Conservation (phyloP, 2,329 filamentous ascomycete genomes). For the Dendryphion nanum region DNA sequence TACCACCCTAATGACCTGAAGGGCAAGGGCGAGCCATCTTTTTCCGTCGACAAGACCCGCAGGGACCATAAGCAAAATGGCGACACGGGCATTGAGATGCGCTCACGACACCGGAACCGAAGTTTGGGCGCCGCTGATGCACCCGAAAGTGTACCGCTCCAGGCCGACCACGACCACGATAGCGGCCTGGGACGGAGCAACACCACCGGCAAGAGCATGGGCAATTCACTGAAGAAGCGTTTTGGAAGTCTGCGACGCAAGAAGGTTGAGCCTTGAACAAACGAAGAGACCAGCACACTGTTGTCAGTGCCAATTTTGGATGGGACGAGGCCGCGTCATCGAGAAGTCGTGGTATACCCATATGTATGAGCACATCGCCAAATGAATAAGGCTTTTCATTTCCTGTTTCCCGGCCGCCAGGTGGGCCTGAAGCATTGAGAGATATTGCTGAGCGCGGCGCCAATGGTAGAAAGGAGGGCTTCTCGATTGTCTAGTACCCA, state of each 20-base stretch:
- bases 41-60: conserved; percentile 65
- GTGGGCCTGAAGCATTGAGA: no score
- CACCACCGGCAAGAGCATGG: conserved; percentile 37
- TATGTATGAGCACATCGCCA: no score
- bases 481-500: no score
- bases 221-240: conserved; percentile 46
- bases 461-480: no score
- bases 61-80: conserved; percentile 57
- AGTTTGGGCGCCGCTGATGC: conserved; percentile 35
- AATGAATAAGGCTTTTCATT: no score
- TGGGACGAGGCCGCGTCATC: no score
- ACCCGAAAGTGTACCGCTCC: conserved; percentile 13
- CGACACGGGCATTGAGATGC: conserved; percentile 45
- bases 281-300: no score
- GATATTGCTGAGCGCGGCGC: no score
- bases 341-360: no score
- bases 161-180: conserved; percentile 31
- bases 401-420: no score
- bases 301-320: no score
- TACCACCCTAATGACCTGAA: conserved; percentile 78
- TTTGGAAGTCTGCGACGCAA: conserved; percentile 46
- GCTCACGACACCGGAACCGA: conserved; percentile 38
- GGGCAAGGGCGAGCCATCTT: conserved; percentile 78
- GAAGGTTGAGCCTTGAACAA: no score
- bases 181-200: conserved; percentile 32